Percentiles rank a stretch among this genome's conserved stretches.
phyloP scores from a whole-genome alignment of 1,139 yeast species.

The Yamadazyma atmosphaerica region DNA sequence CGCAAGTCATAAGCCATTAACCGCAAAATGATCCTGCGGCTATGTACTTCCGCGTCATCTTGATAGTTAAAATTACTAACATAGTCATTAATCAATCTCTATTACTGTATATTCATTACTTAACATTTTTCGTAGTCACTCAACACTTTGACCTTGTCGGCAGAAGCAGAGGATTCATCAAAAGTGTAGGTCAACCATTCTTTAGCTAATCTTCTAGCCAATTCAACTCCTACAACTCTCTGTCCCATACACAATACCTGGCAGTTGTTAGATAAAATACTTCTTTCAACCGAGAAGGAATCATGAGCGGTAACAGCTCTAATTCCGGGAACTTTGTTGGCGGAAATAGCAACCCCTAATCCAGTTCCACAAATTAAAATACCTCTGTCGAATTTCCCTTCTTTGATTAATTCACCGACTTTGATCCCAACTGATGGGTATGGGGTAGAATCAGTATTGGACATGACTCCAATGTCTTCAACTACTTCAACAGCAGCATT shows the following conservation, averaged over 20 bases:
- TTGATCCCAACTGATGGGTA: slow-evolving; percentile 46
- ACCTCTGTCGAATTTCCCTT: slow-evolving; percentile 43
- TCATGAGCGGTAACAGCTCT: slow-evolving; percentile 54
- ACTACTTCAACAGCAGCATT: slow-evolving; percentile 31
- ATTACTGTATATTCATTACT: slow-evolving; percentile 1
- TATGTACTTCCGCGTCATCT: too few species aligned
- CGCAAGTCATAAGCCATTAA: background rate
- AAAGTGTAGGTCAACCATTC: slow-evolving; percentile 46
- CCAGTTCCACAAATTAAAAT: slow-evolving; percentile 50
- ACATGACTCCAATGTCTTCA: slow-evolving; percentile 39
- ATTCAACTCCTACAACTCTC: slow-evolving; percentile 46
- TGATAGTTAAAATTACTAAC: too few species aligned
- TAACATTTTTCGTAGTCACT: slow-evolving; percentile 13
- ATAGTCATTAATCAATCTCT: background rate
- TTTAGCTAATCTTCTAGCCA: slow-evolving; percentile 41
- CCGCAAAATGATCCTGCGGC: background rate
- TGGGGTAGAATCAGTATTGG: slow-evolving; percentile 26
- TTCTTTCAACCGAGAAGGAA: slow-evolving; percentile 45
- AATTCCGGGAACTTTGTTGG: slow-evolving; percentile 47
- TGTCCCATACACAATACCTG: slow-evolving; percentile 51
- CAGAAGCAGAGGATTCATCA: slow-evolving; percentile 39
- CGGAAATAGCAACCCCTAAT: slow-evolving; percentile 47
- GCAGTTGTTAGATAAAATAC: slow-evolving; percentile 42
- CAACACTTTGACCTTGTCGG: slow-evolving; percentile 37
- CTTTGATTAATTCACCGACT: slow-evolving; percentile 39